These are phyloP conservation scores for Sporisorium iseilematis-ciliati DNA, from an alignment of 1,284 basidiomycete species.

Conservation along the genomic window DNA sequence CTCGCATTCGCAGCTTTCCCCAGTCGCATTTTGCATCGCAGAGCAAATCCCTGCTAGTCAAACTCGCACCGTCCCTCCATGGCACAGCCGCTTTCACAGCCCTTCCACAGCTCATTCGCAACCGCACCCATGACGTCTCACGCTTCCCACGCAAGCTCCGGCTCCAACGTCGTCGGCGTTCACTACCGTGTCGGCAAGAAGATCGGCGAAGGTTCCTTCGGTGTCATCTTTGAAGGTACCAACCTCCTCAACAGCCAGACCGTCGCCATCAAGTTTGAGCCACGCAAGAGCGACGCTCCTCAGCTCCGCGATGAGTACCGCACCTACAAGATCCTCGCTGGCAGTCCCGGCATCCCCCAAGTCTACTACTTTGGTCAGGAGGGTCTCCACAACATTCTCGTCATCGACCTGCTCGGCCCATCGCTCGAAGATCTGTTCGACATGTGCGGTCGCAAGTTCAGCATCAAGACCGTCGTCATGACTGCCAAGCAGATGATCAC, in stretches of 20 bases:
- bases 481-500: constrained; percentile 88
- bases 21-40: background rate
- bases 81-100: constrained; percentile 38
- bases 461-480: constrained; percentile 96
- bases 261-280: constrained; percentile 98
- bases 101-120: constrained; percentile 46
- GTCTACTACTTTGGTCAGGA: constrained; percentile 98
- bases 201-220: constrained; percentile 79
- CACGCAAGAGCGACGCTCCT: constrained; percentile 93
- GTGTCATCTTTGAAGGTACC: constrained; percentile 96
- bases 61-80: constrained; percentile 8
- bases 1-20: background rate
- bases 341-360: constrained; percentile 93
- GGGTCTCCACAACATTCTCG: constrained; percentile 95
- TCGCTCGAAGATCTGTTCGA: constrained; percentile 94
- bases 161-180: constrained; percentile 72
- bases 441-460: constrained; percentile 94
- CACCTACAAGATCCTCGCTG: constrained; percentile 92
- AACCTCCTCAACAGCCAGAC: constrained; percentile 95
- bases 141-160: constrained; percentile 60
- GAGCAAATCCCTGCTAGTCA: background rate
- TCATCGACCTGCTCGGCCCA: constrained; percentile 93
- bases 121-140: constrained; percentile 63
- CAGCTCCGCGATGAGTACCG: constrained; percentile 96
- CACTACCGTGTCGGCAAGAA: constrained; percentile 88